phyloP scores from a whole-genome alignment of 1,284 basidiomycete genomes.

The Cryptococcus floricola region DNA sequence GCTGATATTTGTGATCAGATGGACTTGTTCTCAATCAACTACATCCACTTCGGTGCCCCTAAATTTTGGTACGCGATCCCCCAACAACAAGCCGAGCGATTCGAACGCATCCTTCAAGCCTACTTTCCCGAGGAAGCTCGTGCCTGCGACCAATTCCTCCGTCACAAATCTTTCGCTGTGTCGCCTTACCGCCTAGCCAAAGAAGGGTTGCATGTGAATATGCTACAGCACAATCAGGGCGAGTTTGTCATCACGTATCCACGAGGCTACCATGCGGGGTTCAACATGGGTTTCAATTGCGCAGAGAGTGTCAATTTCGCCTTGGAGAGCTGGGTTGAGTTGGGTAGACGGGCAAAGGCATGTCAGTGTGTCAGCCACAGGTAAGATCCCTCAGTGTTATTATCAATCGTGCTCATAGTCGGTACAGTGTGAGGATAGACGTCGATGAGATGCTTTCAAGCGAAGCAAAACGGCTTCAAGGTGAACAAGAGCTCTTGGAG shows the following conservation, averaged over 20 bases:
- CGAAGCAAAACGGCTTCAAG: constrained; percentile 51
- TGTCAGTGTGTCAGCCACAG: constrained; percentile 81
- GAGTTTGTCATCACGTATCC: constrained; percentile 98
- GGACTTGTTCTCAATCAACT: constrained; percentile 98
- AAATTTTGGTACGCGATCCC: constrained; percentile 96
- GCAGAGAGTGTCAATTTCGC: constrained; percentile 99
- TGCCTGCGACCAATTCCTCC: constrained; percentile 85
- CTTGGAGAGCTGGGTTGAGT: constrained; percentile 86
- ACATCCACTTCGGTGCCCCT: constrained; percentile 96
- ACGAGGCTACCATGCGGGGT: constrained; percentile 90
- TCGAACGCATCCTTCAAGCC: constrained; percentile 77
- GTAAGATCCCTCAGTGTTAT: constrained; percentile 49
- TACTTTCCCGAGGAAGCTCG: constrained; percentile 82
- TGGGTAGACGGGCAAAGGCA: constrained; percentile 74
- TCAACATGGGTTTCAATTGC: constrained; percentile 96
- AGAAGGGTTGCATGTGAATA: constrained; percentile 78
- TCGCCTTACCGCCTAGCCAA: constrained; percentile 79
- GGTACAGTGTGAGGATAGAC: constrained; percentile 76
- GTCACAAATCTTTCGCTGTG: constrained; percentile 94
- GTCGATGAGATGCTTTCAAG: constrained; percentile 75
- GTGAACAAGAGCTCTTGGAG: constrained; percentile 47
- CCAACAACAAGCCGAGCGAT: constrained; percentile 69
- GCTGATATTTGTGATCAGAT: constrained; percentile 53
- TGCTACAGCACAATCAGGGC: constrained; percentile 80
- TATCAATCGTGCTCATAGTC: not conserved